Percentiles rank a stretch among this genome's conserved stretches.
These are phyloP conservation scores for Geopyxis carbonaria DNA, from an alignment of 495 filamentous ascomycete genomes.

Conservation along the genomic window DNA sequence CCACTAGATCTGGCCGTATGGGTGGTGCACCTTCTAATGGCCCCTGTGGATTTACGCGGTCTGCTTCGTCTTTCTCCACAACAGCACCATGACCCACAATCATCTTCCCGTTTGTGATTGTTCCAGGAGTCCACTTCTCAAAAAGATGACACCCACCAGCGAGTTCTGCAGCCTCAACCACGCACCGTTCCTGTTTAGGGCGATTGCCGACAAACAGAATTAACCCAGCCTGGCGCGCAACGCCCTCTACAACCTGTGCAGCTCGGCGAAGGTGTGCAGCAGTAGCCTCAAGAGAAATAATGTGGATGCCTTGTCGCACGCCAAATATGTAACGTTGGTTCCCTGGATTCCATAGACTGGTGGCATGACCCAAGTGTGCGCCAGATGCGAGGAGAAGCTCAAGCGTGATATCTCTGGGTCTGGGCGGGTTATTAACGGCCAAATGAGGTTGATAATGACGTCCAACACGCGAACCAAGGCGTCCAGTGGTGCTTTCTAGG, in stretches of 20 bases:
- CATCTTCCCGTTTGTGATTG: slow-evolving; percentile 81
- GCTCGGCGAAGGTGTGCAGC: slow-evolving; percentile 78
- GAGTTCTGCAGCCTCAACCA: slow-evolving; percentile 65
- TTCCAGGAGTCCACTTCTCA: slow-evolving; percentile 80
- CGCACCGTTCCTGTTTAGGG: slow-evolving; percentile 53
- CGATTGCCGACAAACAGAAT: slow-evolving; percentile 86
- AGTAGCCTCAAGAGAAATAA: slow-evolving; percentile 76
- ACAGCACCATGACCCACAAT: slow-evolving; percentile 60
- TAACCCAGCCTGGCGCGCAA: slow-evolving; percentile 63
- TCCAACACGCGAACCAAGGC: slow-evolving; percentile 37
- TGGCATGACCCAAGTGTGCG: slow-evolving; percentile 76
- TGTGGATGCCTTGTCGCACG: slow-evolving; percentile 75
- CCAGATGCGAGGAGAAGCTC: slow-evolving; percentile 84
- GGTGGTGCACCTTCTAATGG: slow-evolving; percentile 43
- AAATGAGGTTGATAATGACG: slow-evolving; percentile 50
- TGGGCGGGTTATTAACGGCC: slow-evolving; percentile 52
- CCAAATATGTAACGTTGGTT: slow-evolving; percentile 94
- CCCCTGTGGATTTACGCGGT: slow-evolving; percentile 37
- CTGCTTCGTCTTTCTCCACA: slow-evolving; percentile 37
- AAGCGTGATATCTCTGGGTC: slow-evolving; percentile 63
- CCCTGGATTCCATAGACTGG: slow-evolving; percentile 84
- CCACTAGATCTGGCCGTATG: slow-evolving; percentile 75
- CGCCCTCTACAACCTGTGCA: slow-evolving; percentile 71
- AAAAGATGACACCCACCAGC: slow-evolving; percentile 76
- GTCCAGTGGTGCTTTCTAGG: slow-evolving; percentile 24